A percentile compares a stretch with the other conserved stretches of the same genome.
Evolutionary conservation across 1,284 basidiomycete species (phyloP).

Genomic region (Prillingera fragicola): DNA sequence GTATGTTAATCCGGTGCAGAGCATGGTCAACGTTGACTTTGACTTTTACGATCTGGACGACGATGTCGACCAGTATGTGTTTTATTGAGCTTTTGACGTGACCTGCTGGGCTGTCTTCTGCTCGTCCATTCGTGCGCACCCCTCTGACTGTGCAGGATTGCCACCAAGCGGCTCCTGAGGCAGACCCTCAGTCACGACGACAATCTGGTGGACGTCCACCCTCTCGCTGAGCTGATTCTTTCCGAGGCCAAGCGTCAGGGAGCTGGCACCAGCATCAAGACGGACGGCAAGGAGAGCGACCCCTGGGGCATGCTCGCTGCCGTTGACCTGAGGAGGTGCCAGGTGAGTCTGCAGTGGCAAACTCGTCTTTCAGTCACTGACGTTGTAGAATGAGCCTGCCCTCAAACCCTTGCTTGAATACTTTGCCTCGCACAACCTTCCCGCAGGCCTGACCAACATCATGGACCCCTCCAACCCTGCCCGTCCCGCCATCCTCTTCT

Average conservation of each 20-base stretch:
- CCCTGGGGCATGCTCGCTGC: constrained; percentile 79
- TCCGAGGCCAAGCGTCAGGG: constrained; percentile 51
- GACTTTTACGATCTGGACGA: constrained; percentile 85
- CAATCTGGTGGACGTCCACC: constrained; percentile 61
- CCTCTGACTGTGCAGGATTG: constrained; percentile 50
- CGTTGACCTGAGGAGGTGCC: constrained; percentile 70
- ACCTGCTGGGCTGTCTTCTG: no score
- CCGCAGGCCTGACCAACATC: constrained; percentile 45
- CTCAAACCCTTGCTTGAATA: constrained; percentile 69
- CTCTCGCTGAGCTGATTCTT: constrained; percentile 71
- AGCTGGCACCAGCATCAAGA: constrained; percentile 80
- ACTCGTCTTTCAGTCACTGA: neutral
- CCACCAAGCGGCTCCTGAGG: constrained; percentile 68
- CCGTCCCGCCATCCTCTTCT: constrained; percentile 73
- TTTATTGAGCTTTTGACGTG: no score
- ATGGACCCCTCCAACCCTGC: constrained; percentile 39
- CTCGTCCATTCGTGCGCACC: neutral
- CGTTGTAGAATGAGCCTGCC: constrained; percentile 59
- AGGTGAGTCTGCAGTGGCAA: constrained; percentile 50
- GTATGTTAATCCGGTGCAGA: constrained; percentile 38
- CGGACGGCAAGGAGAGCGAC: constrained; percentile 80
- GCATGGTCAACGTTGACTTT: constrained; percentile 76
- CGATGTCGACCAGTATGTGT: constrained; percentile 63
- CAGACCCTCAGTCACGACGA: constrained; percentile 82
- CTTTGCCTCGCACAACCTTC: constrained; percentile 51